Evolutionary conservation across 2,329 filamentous ascomycete genomes (phyloP), one percentile per base, ranked within the genome.

Genomic region (Fusarium chlamydosporum): DNA sequence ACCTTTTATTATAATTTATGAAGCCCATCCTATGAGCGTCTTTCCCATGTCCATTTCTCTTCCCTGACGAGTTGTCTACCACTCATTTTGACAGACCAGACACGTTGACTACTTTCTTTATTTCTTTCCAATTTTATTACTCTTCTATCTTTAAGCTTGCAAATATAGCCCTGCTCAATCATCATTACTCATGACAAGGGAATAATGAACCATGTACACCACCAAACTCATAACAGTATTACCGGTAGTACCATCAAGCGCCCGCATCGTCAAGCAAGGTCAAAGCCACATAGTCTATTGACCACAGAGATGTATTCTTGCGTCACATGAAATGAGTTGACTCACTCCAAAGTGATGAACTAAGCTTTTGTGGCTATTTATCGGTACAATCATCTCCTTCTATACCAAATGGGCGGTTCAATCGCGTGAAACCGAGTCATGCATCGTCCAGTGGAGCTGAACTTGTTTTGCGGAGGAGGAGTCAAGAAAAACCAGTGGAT

Each of bases 401-500:
- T 15, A 11, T 23, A 41, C 33, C 33, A 33, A 18, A 11, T 50
- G 16, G 33, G 15, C 9, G 20, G 12, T 37, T 37, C n/a, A 27
- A 27, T n/a, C 47, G n/a, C 29, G 11, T 9, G 12, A 4, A 31
- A 20, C 34, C 5, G 33, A 40, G 23, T 51, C 33, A 18, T 38
- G 8, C 13, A 18, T 29, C 9, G 11, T 15, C 23, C 15, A 51
- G 34, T 38, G 23, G n/a, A 4, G 4, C 12, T 16, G 47, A 26
- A 40, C 18, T 40, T n/a, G 12, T 50, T 48, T 27, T 27, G 20
- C 12, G 33, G 33, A 50, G 47, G 33, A 50, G 33, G 16, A 29
- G 47, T 38, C 20, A 15, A 51, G 15, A 29, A 51, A 38, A 40
- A 38, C 20, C 34, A 51, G 33, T 33, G 23, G 47, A 38, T 27